Evolutionary conservation across 1,139 yeast genomes (phyloP), one percentile per base, ranked within the genome.

Genomic region (Kodamaea fungicola): DNA sequence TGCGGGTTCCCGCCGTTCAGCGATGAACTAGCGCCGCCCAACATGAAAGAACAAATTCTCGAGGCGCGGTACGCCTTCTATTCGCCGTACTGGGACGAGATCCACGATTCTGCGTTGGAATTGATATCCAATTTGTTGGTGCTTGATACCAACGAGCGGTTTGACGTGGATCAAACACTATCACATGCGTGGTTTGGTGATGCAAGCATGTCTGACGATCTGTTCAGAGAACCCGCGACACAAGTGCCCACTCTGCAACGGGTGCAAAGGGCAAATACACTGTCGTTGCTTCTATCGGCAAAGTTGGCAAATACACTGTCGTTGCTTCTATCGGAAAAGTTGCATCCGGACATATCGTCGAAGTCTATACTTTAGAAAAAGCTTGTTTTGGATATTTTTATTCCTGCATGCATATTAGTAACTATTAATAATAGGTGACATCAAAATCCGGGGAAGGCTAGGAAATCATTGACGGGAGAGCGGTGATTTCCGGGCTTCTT

Each of bases 1-100:
- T 83, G 89, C 56, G 95, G 95, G 1, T 85, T 85, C 49, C 94
- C 92, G 3, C 95, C 95, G 0, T 85, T 85, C 51, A 81, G 88
- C 52, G 92, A 84, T 38, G 92, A 84, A 47, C 57, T 84, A 38
- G 90, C 82, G 0, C 94, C 94, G 6, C 92, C 92, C 6, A 68
- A 73, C 28, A 81, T 84, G 86, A 74, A 78, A 46, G 87, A 83
- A 37, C 94, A 84, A 55, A 84, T 84, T 34, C 52, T 80, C 12
- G 61, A 65, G 22, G 92, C 84, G 0, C 74, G 71, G 44, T 83
- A 71, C 59, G 89, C 89, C 1, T 84, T 84, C 52, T 84, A 79
- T 53, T 78, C 87, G 2, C 94, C 94, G 0, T 84, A 80, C 52
- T 84, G 90, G 86, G 94, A 84, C 57, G 73, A 73, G 1, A 78